phyloP scores from a whole-genome alignment of 495 filamentous ascomycete species.

The Xylaria nigripes region DNA sequence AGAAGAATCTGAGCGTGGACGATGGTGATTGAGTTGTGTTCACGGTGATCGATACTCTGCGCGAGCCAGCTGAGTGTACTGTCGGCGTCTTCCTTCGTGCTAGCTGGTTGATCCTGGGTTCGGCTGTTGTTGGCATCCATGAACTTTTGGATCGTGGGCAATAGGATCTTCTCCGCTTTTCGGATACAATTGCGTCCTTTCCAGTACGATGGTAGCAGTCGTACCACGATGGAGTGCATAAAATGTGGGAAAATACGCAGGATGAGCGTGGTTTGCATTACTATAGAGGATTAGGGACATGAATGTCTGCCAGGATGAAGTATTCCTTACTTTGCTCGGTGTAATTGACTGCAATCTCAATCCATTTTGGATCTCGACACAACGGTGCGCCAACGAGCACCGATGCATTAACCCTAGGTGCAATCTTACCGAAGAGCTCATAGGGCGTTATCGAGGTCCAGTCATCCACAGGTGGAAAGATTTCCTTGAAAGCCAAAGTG shows the following conservation, averaged over 20 bases:
- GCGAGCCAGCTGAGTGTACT: conserved; percentile 9
- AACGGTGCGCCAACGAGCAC: conserved; percentile 3
- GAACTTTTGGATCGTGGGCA: conserved; percentile 3
- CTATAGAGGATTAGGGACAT: neutral
- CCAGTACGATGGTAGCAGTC: conserved; percentile 1
- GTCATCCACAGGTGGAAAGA: conserved; percentile 1
- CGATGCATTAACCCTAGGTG: neutral
- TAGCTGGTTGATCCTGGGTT: neutral
- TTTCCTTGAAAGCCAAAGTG: neutral
- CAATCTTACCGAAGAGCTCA: neutral
- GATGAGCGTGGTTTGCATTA: neutral
- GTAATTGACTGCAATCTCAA: conserved; percentile 1
- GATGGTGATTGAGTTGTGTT: neutral
- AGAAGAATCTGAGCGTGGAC: neutral
- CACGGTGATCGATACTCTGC: neutral
- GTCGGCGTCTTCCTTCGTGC: neutral
- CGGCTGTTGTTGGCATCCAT: neutral
- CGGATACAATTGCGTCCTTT: neutral
- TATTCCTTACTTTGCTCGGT: conserved; percentile 5
- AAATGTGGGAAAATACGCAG: neutral
- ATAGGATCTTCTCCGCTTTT: neutral
- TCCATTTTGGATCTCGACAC: neutral
- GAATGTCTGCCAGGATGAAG: neutral
- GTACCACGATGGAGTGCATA: neutral
- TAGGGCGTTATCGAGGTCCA: conserved; percentile 10